Conservation (phyloP, 2,329 filamentous ascomycete genomes). For the Neofusicoccum cordaticola region DNA sequence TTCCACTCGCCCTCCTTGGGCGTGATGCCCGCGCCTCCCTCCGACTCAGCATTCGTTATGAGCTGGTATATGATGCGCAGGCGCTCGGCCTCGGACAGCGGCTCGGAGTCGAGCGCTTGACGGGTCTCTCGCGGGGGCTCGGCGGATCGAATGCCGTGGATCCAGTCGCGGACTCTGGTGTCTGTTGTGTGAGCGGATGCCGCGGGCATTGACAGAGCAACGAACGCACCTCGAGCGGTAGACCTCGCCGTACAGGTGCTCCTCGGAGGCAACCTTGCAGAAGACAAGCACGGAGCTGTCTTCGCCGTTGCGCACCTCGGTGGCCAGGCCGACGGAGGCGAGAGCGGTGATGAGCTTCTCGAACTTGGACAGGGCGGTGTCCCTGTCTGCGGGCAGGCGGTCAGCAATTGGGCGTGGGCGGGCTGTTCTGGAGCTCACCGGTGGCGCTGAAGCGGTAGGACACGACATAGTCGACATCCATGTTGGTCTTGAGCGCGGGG, state of each 20-base stretch:
- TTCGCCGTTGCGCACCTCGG: constrained; percentile 80
- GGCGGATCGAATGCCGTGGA: constrained; percentile 77
- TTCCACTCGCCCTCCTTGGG: constrained; percentile 51
- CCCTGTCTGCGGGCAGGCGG: constrained; percentile 52
- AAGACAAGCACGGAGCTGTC: constrained; percentile 77
- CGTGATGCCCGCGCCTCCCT: constrained; percentile 51
- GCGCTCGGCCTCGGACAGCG: constrained; percentile 83
- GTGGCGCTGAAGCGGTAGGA: constrained; percentile 70
- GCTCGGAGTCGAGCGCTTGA: constrained; percentile 66
- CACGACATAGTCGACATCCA: constrained; percentile 85
- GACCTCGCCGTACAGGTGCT: constrained; percentile 73
- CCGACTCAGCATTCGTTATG: constrained; percentile 47
- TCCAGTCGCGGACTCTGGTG: constrained; percentile 82
- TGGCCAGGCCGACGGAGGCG: constrained; percentile 74
- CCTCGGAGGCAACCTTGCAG: constrained; percentile 71
- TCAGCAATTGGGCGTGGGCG: constrained; percentile 20
- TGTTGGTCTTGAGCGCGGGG: constrained; percentile 49
- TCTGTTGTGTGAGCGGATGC: background rate
- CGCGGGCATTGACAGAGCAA: background rate
- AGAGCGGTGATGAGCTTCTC: constrained; percentile 74
- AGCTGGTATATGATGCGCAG: constrained; percentile 84
- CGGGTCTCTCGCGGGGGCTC: constrained; percentile 72
- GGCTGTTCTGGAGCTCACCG: constrained; percentile 45
- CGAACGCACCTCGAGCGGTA: constrained; percentile 67
- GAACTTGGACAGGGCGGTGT: constrained; percentile 71